These are phyloP conservation scores for Fusarium napiforme DNA, from an alignment of 2,329 filamentous ascomycete genomes.

Conservation along the genomic window DNA sequence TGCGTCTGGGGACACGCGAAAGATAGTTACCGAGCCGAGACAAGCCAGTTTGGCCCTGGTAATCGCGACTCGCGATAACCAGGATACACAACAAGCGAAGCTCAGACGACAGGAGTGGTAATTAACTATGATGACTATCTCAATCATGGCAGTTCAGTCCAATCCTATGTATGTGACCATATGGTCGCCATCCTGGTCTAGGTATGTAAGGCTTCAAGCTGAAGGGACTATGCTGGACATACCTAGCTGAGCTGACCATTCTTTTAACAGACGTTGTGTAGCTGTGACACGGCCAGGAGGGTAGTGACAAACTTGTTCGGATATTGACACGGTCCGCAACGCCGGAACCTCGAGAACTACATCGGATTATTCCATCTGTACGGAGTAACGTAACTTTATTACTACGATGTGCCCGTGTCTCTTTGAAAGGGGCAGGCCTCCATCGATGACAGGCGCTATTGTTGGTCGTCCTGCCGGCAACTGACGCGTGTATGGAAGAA, in stretches of 20 bases:
- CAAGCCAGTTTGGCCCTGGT: constrained; percentile 9
- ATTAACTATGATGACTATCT: constrained; percentile 11
- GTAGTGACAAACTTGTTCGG: constrained; percentile 5
- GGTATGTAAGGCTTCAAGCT: not conserved
- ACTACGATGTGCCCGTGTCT: not conserved
- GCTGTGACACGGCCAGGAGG: constrained; percentile 32
- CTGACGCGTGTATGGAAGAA: constrained; percentile 21
- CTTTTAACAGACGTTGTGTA: constrained; percentile 16
- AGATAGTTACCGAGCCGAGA: constrained; percentile 24
- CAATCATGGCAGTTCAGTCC: constrained; percentile 3
- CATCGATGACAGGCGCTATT: not conserved
- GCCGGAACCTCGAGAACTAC: constrained; percentile 24
- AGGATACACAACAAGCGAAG: constrained; percentile 3
- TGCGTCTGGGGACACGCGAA: constrained; percentile 22
- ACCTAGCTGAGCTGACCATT: constrained; percentile 4
- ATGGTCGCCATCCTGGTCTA: not conserved
- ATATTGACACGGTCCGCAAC: constrained; percentile 26
- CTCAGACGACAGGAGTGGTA: constrained; percentile 19
- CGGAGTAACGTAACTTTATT: not conserved
- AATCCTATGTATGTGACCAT: not conserved
- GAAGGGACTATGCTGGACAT: not conserved
- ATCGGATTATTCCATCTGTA: not conserved
- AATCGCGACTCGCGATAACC: not conserved
- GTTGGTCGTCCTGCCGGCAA: constrained; percentile 15
- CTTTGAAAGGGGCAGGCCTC: not conserved